phyloP scores from a whole-genome alignment of 2,329 filamentous ascomycete species.

The Calonectria crousiana region DNA sequence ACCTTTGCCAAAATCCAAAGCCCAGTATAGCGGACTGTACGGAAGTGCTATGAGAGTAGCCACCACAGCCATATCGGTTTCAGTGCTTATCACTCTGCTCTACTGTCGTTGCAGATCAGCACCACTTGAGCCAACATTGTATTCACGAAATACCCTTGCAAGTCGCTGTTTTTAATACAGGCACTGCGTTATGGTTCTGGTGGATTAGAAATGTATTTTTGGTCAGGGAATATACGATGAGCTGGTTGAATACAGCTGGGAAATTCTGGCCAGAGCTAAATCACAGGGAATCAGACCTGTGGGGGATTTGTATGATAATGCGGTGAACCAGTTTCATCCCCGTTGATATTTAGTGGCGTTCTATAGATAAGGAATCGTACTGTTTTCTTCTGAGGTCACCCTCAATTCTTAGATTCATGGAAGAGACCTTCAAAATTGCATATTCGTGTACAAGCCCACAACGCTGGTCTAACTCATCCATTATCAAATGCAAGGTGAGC shows the following conservation, averaged over 20 bases:
- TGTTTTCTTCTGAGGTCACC: not conserved
- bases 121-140: not conserved
- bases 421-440: not conserved
- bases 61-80: not conserved
- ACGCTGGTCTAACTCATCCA: not conserved
- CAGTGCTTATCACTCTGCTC: not conserved
- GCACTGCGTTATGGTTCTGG: not conserved
- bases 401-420: not conserved
- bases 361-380: not conserved
- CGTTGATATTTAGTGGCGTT: not conserved
- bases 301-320: not conserved
- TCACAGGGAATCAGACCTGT: not conserved
- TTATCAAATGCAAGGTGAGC: not conserved
- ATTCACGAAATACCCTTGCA: not conserved
- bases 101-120: not conserved
- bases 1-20: not conserved
- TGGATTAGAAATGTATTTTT: not conserved
- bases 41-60: too few species aligned
- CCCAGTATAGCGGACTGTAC: not conserved
- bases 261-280: not conserved
- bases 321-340: not conserved
- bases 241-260: not conserved
- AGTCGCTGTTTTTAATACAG: not conserved
- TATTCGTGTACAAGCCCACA: not conserved
- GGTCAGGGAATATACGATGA: not conserved